Evolutionary conservation across 345 rosid genomes (phyloP).

Genomic region (Sisymbrium irio): DNA sequence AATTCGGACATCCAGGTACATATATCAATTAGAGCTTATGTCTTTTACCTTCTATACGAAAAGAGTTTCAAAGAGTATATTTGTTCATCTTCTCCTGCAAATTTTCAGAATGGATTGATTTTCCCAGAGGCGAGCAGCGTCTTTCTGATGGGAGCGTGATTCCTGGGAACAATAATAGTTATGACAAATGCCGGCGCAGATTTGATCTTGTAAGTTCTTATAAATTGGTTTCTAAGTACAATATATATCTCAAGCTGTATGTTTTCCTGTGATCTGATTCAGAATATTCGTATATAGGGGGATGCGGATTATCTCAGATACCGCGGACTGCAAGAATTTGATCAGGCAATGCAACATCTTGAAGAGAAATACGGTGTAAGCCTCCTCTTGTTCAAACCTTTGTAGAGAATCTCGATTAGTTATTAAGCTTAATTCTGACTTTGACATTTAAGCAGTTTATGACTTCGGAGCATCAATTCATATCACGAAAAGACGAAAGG

Average conservation of each 20-base stretch:
- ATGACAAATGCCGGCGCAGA: constrained; percentile 89
- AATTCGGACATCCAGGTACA: constrained; percentile 98
- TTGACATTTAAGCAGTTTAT: constrained; percentile 57
- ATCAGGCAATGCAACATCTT: constrained; percentile 90
- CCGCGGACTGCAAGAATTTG: constrained; percentile 88
- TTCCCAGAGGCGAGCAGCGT: constrained; percentile 83
- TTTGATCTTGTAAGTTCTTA: constrained; percentile 75
- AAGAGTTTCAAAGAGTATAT: background rate
- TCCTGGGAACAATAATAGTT: constrained; percentile 78
- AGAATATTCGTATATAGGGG: constrained; percentile 45
- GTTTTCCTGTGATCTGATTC: background rate
- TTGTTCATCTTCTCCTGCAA: constrained; percentile 20
- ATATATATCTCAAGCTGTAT: constrained; percentile 1
- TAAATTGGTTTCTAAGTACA: background rate
- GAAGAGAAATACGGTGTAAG: constrained; percentile 81
- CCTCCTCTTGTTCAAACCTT: background rate
- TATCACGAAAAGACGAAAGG: constrained; percentile 77
- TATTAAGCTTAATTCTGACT: background rate
- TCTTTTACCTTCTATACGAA: constrained; percentile 5
- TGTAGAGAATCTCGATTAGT: background rate
- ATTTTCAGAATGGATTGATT: constrained; percentile 94
- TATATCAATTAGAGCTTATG: background rate
- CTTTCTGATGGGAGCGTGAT: constrained; percentile 60
- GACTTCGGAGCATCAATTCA: constrained; percentile 85
- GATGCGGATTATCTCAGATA: constrained; percentile 81